phyloP scores from a whole-genome alignment of 495 filamentous ascomycete species.

The Tuber melanosporum region DNA sequence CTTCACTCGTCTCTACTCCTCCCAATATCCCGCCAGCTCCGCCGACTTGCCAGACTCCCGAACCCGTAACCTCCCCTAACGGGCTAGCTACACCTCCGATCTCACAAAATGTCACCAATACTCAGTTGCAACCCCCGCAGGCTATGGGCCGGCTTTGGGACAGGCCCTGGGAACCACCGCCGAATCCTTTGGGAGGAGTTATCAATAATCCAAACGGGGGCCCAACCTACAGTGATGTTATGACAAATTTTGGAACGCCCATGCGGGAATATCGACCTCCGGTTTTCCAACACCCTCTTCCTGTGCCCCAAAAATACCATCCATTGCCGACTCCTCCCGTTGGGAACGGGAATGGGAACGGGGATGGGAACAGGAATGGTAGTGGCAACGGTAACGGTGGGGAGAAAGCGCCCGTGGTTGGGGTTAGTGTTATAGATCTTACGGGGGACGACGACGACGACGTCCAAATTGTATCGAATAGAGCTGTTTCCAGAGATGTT shows the following conservation, averaged over 20 bases:
- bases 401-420: background rate
- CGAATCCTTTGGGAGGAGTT: background rate
- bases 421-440: constrained; percentile 34
- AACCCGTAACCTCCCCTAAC: background rate
- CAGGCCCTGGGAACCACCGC: background rate
- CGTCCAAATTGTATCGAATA: constrained; percentile 18
- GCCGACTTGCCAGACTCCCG: constrained; percentile 13
- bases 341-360: background rate
- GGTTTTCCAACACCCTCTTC: background rate
- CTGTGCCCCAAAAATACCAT: background rate
- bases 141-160: background rate
- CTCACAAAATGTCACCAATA: background rate
- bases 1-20: background rate
- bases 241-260: background rate
- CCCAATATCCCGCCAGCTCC: background rate
- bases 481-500: constrained; percentile 45
- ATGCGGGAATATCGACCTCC: background rate
- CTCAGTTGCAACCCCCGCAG: background rate
- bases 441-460: constrained; percentile 55
- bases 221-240: background rate
- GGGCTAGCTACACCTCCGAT: background rate
- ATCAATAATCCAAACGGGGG: background rate
- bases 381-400: background rate
- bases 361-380: background rate
- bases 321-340: background rate